phyloP scores from a whole-genome alignment of 768 basidiomycete species.

The Amanita rubescens region DNA sequence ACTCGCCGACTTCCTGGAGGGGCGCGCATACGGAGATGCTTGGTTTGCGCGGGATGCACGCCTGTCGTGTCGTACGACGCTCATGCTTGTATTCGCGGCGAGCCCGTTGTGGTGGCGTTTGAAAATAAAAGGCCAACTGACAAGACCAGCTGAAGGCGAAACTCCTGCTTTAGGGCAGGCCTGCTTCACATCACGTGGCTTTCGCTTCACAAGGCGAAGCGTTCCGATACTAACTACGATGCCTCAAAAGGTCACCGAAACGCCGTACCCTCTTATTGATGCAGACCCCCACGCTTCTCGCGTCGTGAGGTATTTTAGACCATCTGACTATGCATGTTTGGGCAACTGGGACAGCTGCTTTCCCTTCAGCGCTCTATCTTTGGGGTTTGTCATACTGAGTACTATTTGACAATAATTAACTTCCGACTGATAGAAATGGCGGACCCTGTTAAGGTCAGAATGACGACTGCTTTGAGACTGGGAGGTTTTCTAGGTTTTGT shows the following conservation, averaged over 20 bases:
- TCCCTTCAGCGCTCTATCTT: conserved; percentile 72
- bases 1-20: conserved; percentile 43
- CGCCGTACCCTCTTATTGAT: conserved; percentile 89
- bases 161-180: conserved; percentile 26
- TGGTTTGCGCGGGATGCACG: conserved; percentile 32
- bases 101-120: conserved; percentile 7
- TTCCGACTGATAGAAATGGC: conserved; percentile 34
- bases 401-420: neutral
- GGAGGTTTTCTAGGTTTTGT: conserved; percentile 78
- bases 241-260: conserved; percentile 43
- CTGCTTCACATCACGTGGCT: conserved; percentile 23
- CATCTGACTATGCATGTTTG: conserved; percentile 82
- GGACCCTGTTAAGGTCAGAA: conserved; percentile 32
- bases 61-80: conserved; percentile 40
- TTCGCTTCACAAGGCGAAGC: neutral
- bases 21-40: conserved; percentile 53
- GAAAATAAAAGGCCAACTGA: conserved; percentile 12
- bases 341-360: conserved; percentile 73
- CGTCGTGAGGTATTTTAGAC: conserved; percentile 84
- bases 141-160: neutral
- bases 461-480: conserved; percentile 35
- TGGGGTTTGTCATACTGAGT: conserved; percentile 56
- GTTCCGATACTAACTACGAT: conserved; percentile 17
- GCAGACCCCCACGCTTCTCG: conserved; percentile 84
- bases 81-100: conserved; percentile 34